Base-by-base conservation (phyloP, 192 early-diverging fungal genomes). In the Geranomyces michiganensis region DNA sequence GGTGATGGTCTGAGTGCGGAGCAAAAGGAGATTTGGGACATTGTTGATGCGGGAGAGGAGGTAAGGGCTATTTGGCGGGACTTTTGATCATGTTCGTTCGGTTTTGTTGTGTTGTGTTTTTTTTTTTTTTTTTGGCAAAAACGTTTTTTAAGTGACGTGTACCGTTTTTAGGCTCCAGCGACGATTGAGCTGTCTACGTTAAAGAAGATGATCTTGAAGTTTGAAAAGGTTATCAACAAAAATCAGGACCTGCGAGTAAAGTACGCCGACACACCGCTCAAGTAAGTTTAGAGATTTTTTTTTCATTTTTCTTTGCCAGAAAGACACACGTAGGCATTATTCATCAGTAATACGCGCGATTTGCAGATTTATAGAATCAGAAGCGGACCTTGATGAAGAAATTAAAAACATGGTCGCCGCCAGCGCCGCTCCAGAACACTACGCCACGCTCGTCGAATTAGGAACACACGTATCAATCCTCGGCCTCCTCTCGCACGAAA, bases 331-430 rank as follows among this genome's bases (percentile, higher is more conserved):
- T 14, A 47, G 19, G 10, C 12, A 10, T 19, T 47, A 19, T 47
- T 10, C 46, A 47, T 47, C 12, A 19, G 46, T 19, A 47, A 64
- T 0, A 32, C 62, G 15, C 32, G 27, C 62, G 15, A 41, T 45
- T 48, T 15, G 0, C 69, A 80, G 85, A 56, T 98, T 98, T 78
- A 92, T 96, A 71, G 95, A 97, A 62, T 97, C 95, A 29, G 97
- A 99, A 76, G 89, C 92, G 12, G 95, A 97, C 71, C 81, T 99
- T 32, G 96, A 95, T 67, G 93, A 95, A 70, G 92, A 92, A 41
- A 88, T 97, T 49, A 91, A 94, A 65, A 80, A 77, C 31, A 75
- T 99, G 56, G 76, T 90, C 68, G 82, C 86, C 19, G 72, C 94
- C 47, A 89, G 93, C 10, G 90, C 92, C 58, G 89, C 86, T 8